Base-by-base conservation (phyloP, 2,329 filamentous ascomycete species). In the Hypoxylon sp. region DNA sequence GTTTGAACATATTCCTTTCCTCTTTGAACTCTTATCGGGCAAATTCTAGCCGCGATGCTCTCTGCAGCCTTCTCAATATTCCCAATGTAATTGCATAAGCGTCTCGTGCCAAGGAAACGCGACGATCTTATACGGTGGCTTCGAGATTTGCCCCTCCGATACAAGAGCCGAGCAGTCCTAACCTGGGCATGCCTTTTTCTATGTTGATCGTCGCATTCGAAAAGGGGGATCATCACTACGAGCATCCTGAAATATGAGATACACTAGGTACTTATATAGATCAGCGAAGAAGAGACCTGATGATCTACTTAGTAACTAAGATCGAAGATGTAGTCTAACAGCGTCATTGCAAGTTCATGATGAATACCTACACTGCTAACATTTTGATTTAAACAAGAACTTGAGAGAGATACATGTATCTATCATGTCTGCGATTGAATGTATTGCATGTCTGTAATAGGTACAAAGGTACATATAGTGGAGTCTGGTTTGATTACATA, bases 201-300 rank as follows among this genome's bases (percentile, higher is more conserved):
- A 21, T 59, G 55, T 34, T 17, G 59, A 63, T 67, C 64, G 36
- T 41, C 50, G 28, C 49, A 21, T 7, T 50, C n/a, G 14, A 60
- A 66, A 65, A 69, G 59, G 66, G 51, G 66, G 66, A 69, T 69
- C 66, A 52, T 52, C 66, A 60, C 41, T 14, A 34, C 14, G 53
- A 13, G 45, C 34, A 41, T 56, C 48, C 43, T 60, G n/a, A 56
- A 60, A 52, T 60, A 41, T 57, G 45, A 30, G 10, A 32, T 46
- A 32, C 32, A 46, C 17, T 25, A 19, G 25, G 23, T 17, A 30
- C 6, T 6, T 30, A 30, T n/a, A 60, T 51, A 34, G 59, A 59
- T 59, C 49, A 41, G 11, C 48, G 38, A 23, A 46, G 9, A 53
- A 36, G 13, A 49, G 11, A 28, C 48, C n/a, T 5, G 19, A 41